Base-by-base conservation (phyloP, 768 basidiomycete species). In the Hemileccinum rubropunctum region DNA sequence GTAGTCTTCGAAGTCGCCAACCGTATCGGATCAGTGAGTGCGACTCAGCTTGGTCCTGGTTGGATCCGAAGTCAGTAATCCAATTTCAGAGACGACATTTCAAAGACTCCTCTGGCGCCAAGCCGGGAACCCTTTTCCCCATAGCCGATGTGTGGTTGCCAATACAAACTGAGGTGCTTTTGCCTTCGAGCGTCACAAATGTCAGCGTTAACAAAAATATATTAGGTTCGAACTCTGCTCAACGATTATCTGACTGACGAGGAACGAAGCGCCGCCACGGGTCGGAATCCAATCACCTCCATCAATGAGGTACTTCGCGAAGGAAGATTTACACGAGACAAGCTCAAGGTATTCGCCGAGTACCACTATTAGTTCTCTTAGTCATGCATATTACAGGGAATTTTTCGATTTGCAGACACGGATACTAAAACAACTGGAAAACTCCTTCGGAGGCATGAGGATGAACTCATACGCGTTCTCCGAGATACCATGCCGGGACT, bases 401-500 rank as follows among this genome's bases (percentile, higher is more conserved):
- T 95, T 40, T 98, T 98, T 75, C 85, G 91, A 44, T 95, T 99
- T 64, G 79, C 81, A 30, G 95, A 99, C 55, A 92, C 94, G 15
- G 93, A 98, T 65, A 57, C 73, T 27, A 95, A 91, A 65, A 64
- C 77, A 15, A 76, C 84, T 6, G 76, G 72, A 49, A 91, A 86
- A 59, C 69, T 75, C 11, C 79, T 98, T 38, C 83, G 81, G 57
- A 70, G 71, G 6, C 82, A 93, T 57, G 95, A 98, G 70, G 91
- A 95, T 50, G 85, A 88, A 40, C 78, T 99, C 26, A 88, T 84
- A 18, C 78, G 80, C 34, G 82, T 91, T 1, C 76, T 99, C 26
- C 88, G 87, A 64, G 86, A 92, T 34, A 95, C 91, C 0, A 94
- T 98, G 66, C 97, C 97, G 0, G 97, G 97, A 17, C 78, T 99